These are phyloP conservation scores for Clausena lansium DNA, from an alignment of 345 rosid species.

Conservation along the genomic window DNA sequence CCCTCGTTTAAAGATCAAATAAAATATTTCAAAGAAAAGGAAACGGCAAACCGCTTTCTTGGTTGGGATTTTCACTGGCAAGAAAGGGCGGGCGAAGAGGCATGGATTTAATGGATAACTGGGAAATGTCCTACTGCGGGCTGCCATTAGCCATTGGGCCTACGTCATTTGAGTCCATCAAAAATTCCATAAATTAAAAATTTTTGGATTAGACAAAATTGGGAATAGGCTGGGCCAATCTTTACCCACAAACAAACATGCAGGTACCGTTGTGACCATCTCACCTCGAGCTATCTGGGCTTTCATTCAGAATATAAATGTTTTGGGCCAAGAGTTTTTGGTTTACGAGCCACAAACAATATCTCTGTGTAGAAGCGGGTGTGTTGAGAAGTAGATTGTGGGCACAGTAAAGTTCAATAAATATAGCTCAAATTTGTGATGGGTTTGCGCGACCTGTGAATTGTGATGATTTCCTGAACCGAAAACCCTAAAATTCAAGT, in stretches of 20 bases:
- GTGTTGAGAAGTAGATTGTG: background rate
- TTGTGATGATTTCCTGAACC: background rate
- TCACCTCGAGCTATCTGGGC: too few species aligned
- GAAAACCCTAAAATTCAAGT: background rate
- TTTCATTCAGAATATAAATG: background rate
- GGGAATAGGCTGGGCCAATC: background rate
- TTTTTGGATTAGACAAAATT: background rate
- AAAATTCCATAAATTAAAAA: too few species aligned
- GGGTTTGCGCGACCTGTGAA: background rate
- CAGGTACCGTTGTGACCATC: background rate
- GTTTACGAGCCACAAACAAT: background rate
- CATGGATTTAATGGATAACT: too few species aligned
- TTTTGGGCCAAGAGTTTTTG: background rate
- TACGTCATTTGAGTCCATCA: too few species aligned
- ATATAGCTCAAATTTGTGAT: background rate
- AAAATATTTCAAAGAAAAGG: too few species aligned
- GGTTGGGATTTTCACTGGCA: too few species aligned
- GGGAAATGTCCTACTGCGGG: too few species aligned
- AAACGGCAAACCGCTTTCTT: too few species aligned
- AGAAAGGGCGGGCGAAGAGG: too few species aligned
- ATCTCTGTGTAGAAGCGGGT: background rate
- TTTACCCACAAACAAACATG: background rate
- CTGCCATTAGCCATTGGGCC: too few species aligned
- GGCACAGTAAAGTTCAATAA: background rate
- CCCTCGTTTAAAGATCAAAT: too few species aligned